Evolutionary conservation across 192 early-diverging fungal species (phyloP).

Genomic region (Coemansia sp.): DNA sequence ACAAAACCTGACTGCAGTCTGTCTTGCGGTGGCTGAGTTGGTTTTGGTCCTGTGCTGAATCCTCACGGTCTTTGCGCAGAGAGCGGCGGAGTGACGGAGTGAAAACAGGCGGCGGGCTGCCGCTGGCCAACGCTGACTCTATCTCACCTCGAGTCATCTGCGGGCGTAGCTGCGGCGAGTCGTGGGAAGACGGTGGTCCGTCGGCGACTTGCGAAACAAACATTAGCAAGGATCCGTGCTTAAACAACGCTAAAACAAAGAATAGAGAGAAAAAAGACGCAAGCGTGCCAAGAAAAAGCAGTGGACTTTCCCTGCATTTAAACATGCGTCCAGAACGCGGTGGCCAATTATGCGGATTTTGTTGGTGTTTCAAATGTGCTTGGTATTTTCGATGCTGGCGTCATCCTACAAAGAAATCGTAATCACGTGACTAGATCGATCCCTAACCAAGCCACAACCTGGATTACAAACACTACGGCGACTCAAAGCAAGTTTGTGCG

Average conservation of each 20-base stretch:
- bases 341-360: slow-evolving; percentile 7
- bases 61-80: slow-evolving; percentile 30
- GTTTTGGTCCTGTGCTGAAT: neutral
- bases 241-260: neutral
- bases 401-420: neutral
- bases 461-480: too few species aligned
- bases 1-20: neutral
- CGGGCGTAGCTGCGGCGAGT: slow-evolving; percentile 32
- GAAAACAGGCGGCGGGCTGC: slow-evolving; percentile 28
- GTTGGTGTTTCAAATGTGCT: neutral
- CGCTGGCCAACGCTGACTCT: slow-evolving; percentile 18
- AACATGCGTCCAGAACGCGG: neutral
- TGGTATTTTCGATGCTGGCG: neutral
- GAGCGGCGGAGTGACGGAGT: slow-evolving; percentile 33
- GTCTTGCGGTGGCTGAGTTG: neutral
- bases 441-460: neutral
- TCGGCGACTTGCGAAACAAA: slow-evolving; percentile 37
- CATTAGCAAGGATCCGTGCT: slow-evolving; percentile 13
- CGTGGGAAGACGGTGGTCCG: slow-evolving; percentile 37
- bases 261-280: slow-evolving; percentile 10
- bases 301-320: slow-evolving; percentile 1
- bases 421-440: neutral
- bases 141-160: slow-evolving; percentile 31
- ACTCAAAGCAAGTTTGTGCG: too few species aligned
- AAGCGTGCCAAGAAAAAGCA: neutral